Conservation (phyloP, 768 basidiomycete species). For the Rhodotorula kratochvilovae region DNA sequence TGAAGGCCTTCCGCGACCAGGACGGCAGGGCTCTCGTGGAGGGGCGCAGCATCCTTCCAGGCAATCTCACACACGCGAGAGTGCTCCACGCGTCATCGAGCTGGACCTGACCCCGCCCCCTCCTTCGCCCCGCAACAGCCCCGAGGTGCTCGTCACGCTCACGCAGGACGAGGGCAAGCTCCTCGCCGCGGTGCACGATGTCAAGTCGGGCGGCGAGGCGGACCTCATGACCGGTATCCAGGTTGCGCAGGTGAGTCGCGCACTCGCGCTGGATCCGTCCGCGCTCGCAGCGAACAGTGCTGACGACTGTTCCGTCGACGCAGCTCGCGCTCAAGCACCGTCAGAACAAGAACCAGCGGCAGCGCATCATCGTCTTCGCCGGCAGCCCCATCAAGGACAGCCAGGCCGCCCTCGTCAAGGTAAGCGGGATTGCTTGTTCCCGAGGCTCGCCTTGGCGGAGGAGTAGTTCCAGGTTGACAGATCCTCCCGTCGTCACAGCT, state of each 20-base stretch:
- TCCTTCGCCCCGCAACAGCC: constrained; percentile 52
- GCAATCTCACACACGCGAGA: too few relatives aligned
- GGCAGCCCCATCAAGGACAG: constrained; percentile 78
- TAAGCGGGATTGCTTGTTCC: not conserved
- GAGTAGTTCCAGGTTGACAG: too few relatives aligned
- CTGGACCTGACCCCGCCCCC: not conserved
- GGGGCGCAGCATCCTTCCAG: too few relatives aligned
- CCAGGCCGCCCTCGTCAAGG: constrained; percentile 56
- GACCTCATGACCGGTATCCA: constrained; percentile 87
- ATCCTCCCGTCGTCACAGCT: constrained; percentile 62
- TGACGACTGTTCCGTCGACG: too few relatives aligned
- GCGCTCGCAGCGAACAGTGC: not conserved
- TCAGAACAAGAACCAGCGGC: constrained; percentile 96
- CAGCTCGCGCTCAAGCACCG: constrained; percentile 88
- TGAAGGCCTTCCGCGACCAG: not conserved
- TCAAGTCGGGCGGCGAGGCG: constrained; percentile 70
- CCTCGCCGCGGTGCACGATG: constrained; percentile 69
- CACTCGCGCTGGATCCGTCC: not conserved
- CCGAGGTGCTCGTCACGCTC: constrained; percentile 92
- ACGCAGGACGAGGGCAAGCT: constrained; percentile 93
- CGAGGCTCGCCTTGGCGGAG: too few relatives aligned
- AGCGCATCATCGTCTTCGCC: constrained; percentile 89
- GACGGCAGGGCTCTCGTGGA: too few relatives aligned
- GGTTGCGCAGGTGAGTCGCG: constrained; percentile 68
- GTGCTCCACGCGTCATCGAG: not conserved